These are phyloP conservation scores for Kwoniella sp. DNA, from an alignment of 768 basidiomycete species.

Conservation along the genomic window DNA sequence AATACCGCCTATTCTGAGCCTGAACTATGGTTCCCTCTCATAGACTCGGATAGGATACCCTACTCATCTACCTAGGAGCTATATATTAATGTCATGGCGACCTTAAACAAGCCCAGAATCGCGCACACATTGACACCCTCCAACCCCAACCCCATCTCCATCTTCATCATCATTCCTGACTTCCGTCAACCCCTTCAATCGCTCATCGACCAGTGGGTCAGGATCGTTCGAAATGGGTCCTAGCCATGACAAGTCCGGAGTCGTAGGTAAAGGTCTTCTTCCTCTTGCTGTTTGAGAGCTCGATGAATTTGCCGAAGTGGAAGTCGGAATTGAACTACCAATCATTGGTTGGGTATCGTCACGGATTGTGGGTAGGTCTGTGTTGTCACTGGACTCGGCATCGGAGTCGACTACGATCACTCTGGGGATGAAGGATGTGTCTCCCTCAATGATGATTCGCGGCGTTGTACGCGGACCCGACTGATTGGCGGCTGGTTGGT, in stretches of 20 bases:
- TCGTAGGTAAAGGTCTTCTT: background rate
- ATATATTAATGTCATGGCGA: background rate
- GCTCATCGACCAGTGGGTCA: background rate
- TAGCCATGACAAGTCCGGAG: background rate
- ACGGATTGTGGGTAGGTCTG: too few species aligned
- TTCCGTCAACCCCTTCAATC: background rate
- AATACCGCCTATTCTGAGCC: too few species aligned
- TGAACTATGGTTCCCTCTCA: too few species aligned
- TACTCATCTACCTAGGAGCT: background rate
- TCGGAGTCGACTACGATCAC: too few species aligned
- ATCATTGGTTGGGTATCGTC: too few species aligned
- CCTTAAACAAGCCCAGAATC: background rate
- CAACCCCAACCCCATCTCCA: background rate
- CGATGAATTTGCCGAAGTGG: too few species aligned
- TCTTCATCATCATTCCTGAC: background rate
- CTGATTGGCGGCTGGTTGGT: too few species aligned
- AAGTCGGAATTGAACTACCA: too few species aligned
- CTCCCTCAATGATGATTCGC: background rate
- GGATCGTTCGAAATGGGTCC: background rate
- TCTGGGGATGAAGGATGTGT: background rate
- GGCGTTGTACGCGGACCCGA: background rate
- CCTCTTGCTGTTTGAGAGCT: too few species aligned
- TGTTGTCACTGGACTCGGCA: too few species aligned
- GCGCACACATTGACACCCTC: background rate
- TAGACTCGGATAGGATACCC: background rate